Percentiles rank a stretch among this genome's conserved stretches.
These are phyloP conservation scores for Chenopodium suecicum DNA, from an alignment of 148 eudicot genomes.

Conservation along the genomic window DNA sequence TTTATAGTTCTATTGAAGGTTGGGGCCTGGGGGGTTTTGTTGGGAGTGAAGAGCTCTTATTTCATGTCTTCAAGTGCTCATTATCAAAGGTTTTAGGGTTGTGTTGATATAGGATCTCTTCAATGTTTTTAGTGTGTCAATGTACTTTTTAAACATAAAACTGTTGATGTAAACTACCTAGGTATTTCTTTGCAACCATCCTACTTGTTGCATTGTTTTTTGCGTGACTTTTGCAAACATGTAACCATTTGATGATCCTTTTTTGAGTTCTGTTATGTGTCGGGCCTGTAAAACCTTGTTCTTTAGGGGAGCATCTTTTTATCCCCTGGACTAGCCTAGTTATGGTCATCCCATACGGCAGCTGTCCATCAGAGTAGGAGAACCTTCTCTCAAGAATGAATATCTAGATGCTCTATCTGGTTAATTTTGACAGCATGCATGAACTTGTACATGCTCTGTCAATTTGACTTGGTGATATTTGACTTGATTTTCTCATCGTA, in stretches of 20 bases:
- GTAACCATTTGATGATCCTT: neutral
- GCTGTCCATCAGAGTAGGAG: neutral
- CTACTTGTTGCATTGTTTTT: neutral
- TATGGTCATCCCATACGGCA: neutral
- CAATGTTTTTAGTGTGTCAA: too few species aligned
- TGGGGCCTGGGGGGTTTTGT: too few species aligned
- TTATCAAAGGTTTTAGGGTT: too few species aligned
- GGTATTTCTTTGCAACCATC: neutral
- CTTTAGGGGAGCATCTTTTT: neutral
- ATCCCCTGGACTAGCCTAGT: neutral
- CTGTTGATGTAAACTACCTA: neutral
- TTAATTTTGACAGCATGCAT: neutral
- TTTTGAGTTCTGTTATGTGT: too few species aligned
- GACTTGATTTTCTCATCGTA: neutral
- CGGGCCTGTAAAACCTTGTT: neutral
- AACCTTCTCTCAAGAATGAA: neutral
- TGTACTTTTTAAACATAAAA: neutral
- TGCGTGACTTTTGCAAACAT: neutral
- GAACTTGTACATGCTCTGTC: neutral
- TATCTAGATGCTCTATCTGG: neutral
- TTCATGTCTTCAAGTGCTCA: too few species aligned
- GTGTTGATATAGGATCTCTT: too few species aligned
- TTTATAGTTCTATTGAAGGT: too few species aligned
- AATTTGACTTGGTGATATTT: neutral
- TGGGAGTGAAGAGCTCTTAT: too few species aligned